Percentiles rank a stretch among this genome's conserved stretches.
These are phyloP conservation scores for Histomonas meleagridis DNA, from an alignment of 208 protist genomes.

Conservation along the genomic window DNA sequence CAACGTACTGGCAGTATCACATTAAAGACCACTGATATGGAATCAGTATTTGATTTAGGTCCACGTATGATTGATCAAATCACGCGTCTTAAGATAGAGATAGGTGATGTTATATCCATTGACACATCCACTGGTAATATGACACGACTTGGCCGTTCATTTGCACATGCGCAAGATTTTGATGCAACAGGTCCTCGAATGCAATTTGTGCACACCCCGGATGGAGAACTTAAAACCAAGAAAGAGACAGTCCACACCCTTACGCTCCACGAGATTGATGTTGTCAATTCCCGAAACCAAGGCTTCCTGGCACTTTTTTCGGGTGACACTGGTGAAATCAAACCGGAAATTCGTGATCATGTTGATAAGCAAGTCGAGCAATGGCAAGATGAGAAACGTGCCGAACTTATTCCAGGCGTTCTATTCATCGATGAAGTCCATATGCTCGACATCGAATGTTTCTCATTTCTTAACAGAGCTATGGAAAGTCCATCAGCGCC, in stretches of 20 bases:
- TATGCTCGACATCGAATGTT: slow-evolving; percentile 99
- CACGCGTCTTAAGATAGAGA: slow-evolving; percentile 83
- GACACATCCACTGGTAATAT: slow-evolving; percentile 95
- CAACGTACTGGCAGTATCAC: slow-evolving; percentile 79
- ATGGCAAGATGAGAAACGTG: slow-evolving; percentile 98
- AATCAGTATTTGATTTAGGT: slow-evolving; percentile 98
- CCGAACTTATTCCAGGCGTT: slow-evolving; percentile 92
- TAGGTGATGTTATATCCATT: slow-evolving; percentile 94
- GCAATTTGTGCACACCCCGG: slow-evolving; percentile 45
- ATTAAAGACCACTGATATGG: slow-evolving; percentile 99
- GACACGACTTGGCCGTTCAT: slow-evolving; percentile 89
- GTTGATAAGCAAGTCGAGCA: slow-evolving; percentile 91
- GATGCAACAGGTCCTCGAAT: slow-evolving; percentile 58
- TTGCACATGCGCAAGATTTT: slow-evolving; percentile 83
- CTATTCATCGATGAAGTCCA: slow-evolving; percentile 79
- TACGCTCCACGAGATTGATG: slow-evolving; percentile 98
- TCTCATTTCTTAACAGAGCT: slow-evolving; percentile 98
- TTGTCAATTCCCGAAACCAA: slow-evolving; percentile 96
- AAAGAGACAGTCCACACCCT: slow-evolving; percentile 98
- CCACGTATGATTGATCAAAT: slow-evolving; percentile 98
- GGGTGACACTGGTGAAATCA: slow-evolving; percentile 99
- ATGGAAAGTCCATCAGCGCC: slow-evolving; percentile 92
- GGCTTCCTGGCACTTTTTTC: slow-evolving; percentile 98
- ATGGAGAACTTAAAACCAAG: slow-evolving; percentile 87
- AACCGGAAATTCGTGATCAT: slow-evolving; percentile 93